Conservation (phyloP, 2,329 filamentous ascomycete genomes). For the Chaetothyriales sp. region DNA sequence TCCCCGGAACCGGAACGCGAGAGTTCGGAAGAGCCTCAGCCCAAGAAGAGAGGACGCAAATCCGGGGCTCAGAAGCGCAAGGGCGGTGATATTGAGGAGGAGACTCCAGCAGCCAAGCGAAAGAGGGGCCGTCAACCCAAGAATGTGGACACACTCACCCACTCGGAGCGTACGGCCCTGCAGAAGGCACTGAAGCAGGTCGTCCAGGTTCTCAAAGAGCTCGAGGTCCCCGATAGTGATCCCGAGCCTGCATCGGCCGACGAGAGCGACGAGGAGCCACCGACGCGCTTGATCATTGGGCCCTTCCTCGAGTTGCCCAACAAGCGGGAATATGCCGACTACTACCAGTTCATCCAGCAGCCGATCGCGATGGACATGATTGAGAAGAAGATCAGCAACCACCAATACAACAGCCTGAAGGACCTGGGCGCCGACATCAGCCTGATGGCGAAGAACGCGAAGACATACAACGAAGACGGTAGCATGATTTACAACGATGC, state of each 20-base stretch:
- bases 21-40: constrained; percentile 51
- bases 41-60: constrained; percentile 68
- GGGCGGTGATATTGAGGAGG: constrained; percentile 59
- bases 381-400: constrained; percentile 85
- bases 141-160: constrained; percentile 53
- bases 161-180: constrained; percentile 58
- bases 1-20: constrained; percentile 47
- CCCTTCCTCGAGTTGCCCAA: constrained; percentile 86
- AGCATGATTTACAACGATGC: constrained; percentile 87
- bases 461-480: constrained; percentile 91
- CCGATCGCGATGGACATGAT: constrained; percentile 97
- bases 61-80: constrained; percentile 73
- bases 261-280: constrained; percentile 37
- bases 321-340: constrained; percentile 81
- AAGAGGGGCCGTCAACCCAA: constrained; percentile 56
- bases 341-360: constrained; percentile 81
- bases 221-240: constrained; percentile 57
- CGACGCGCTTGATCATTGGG: constrained; percentile 71
- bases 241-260: constrained; percentile 36
- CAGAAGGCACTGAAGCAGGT: constrained; percentile 65
- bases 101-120: constrained; percentile 63
- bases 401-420: constrained; percentile 69
- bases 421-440: constrained; percentile 73
- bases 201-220: constrained; percentile 64
- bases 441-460: constrained; percentile 75